Base-by-base conservation (phyloP, 2,329 filamentous ascomycete species). In the Sphaceloma murrayae region DNA sequence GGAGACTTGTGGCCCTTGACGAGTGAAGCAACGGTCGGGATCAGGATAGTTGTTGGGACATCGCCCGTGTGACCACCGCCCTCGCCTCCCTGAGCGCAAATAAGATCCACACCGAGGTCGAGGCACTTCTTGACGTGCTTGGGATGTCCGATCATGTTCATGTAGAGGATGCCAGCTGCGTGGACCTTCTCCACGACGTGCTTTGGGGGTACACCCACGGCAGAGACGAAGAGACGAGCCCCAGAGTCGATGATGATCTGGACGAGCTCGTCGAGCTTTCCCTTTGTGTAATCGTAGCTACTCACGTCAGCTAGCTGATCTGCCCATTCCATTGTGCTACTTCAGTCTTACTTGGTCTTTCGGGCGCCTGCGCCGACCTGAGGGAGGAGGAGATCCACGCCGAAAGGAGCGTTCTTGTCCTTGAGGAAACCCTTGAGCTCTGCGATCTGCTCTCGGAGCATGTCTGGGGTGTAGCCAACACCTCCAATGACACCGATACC, bases 81-180 rank as follows among this genome's bases (percentile, higher is more conserved):
- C 71, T 98, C 91, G 57, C 91, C 89, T 62, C 91, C 91, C 71
- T 98, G 91, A 43, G 91, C 91, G 72, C 89, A 96, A 70, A 98
- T 96, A 58, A 98, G 83, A 67, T 98, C 91, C 56, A 80, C 85
- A 53, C 88, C 91, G 48, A 88, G 76, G 40, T 89, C 86, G 51
- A 98, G 75, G 67, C 86, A 93, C 75, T 96, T 98, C 68, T 86
- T 77, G 52, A 94, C 89, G 70, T 98, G 91, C 80, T 98, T 98
- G 61, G 91, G 89, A 75, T 98, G 91, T 54, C 91, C 91, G 63
- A 98, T 88, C 91, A 98, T 98, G 80, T 98, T 98, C 91, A 96
- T 96, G 75, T 93, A 94, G 54, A 94, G 75, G 55, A 98, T 77
- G 54, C 88, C 88, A 58, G 78, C 70, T 60, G 78, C 76, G 76